A percentile compares a stretch with the other conserved stretches of the same genome.
Conservation (phyloP, 495 filamentous ascomycete genomes). For the Penicillium tannophilum region DNA sequence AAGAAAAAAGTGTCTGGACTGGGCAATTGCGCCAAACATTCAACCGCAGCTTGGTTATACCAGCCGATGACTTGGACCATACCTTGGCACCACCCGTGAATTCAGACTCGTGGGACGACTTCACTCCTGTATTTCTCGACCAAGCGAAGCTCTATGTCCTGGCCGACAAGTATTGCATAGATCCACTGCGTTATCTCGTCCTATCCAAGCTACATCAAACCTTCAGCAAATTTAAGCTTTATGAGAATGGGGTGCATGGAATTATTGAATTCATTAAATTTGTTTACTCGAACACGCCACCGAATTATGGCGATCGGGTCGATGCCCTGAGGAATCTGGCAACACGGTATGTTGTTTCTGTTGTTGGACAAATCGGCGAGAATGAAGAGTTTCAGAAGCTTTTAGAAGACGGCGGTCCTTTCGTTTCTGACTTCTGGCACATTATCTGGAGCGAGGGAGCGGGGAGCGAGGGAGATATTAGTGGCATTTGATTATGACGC, state of each 20-base stretch:
- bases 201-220: slow-evolving; percentile 36
- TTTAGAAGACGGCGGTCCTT: slow-evolving; percentile 30
- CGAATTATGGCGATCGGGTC: neutral
- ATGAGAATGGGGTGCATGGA: slow-evolving; percentile 20
- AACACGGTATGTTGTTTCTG: slow-evolving; percentile 25
- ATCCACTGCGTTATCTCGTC: slow-evolving; percentile 32
- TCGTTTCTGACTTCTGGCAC: slow-evolving; percentile 31
- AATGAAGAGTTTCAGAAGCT: slow-evolving; percentile 22
- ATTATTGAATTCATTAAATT: slow-evolving; percentile 40
- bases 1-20: neutral
- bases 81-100: slow-evolving; percentile 9
- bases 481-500: no score
- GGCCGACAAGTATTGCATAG: slow-evolving; percentile 40
- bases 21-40: neutral
- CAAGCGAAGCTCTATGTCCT: slow-evolving; percentile 44
- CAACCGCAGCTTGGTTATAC: neutral
- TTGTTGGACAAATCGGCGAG: slow-evolving; percentile 24
- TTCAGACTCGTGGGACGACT: slow-evolving; percentile 29
- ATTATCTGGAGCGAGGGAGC: neutral
- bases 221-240: slow-evolving; percentile 35
- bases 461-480: no score
- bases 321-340: slow-evolving; percentile 21
- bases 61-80: neutral
- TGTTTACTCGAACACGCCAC: slow-evolving; percentile 30
- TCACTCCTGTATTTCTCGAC: slow-evolving; percentile 37